Evolutionary conservation across 1,284 basidiomycete genomes (phyloP), one percentile per base, ranked within the genome.

Genomic region (Fomitopsis schrenkii): DNA sequence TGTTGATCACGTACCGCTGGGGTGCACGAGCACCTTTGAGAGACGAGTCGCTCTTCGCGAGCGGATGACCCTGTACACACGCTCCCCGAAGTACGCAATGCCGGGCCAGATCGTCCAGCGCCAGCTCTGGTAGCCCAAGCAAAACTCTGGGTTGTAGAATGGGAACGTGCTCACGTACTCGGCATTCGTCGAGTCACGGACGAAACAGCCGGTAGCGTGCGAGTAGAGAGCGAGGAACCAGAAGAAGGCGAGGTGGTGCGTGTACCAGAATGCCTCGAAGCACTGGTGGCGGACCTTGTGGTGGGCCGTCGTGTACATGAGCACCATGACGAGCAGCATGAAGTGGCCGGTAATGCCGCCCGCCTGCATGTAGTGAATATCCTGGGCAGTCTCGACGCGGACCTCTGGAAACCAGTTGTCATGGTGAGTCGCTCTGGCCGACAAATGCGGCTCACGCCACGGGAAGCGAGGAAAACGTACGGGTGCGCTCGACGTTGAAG

Each of bases 201-300:
- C 94, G 76, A 96, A 96, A 75, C 94, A 96, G 17, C 94, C 94
- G 59, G 90, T 93, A 4, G 94, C 93, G 74, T 96, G 94, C 8
- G 91, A 83, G 76, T 91, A 95, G 57, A 95, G 82, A 33, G 85
- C 90, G 63, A 95, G 81, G 88, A 94, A 91, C 79, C 94, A 94
- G 80, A 95, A 94, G 81, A 94, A 93, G 9, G 93, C 93, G 52
- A 94, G 84, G 69, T 95, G 93, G 67, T 95, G 93, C 26, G 93
- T 94, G 75, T 94, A 95, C 94, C 93, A 95, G 79, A 96, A 96
- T 0, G 85, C 91, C 74, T 96, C 94, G 74, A 95, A 95, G 77
- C 87, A 92, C 75, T 94, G 91, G 63, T 84, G 74, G 67, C 93
- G 88, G 65, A 96, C 86, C 75, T 90, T 93, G 69, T 84, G 80